phyloP scores from a whole-genome alignment of 2,329 filamentous ascomycete species.

The Endoconidiophora polonica region DNA sequence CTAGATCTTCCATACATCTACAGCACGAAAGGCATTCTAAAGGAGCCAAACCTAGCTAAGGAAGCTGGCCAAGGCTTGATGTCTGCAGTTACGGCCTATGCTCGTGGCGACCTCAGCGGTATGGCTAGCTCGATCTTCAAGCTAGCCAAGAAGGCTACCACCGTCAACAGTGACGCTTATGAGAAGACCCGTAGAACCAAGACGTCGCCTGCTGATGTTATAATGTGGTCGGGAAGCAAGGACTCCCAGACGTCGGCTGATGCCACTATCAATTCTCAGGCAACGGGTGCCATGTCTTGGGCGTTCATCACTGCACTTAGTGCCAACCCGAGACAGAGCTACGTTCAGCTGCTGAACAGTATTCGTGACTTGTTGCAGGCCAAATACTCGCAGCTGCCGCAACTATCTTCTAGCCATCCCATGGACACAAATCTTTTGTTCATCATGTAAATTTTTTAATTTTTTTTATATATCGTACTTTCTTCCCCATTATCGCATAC shows the following conservation, averaged over 20 bases:
- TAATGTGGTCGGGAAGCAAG: slow-evolving; percentile 88
- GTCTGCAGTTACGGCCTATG: slow-evolving; percentile 55
- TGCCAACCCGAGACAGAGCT: slow-evolving; percentile 82
- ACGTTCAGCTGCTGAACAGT: slow-evolving; percentile 75
- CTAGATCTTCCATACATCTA: slow-evolving; percentile 42
- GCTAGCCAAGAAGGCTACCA: slow-evolving; percentile 59
- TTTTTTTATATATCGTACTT: not conserved
- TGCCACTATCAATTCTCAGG: slow-evolving; percentile 63
- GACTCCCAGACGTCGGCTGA: slow-evolving; percentile 81
- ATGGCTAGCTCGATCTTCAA: slow-evolving; percentile 59
- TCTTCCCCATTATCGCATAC: not conserved
- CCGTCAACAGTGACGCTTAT: slow-evolving; percentile 49
- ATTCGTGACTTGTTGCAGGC: slow-evolving; percentile 68
- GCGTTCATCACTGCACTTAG: slow-evolving; percentile 73
- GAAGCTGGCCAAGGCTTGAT: slow-evolving; percentile 52
- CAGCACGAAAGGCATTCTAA: slow-evolving; percentile 53
- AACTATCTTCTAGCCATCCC: slow-evolving; percentile 81
- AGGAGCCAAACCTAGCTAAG: slow-evolving; percentile 56
- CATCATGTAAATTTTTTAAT: slow-evolving; percentile 33
- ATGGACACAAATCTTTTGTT: slow-evolving; percentile 51
- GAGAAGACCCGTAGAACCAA: slow-evolving; percentile 64
- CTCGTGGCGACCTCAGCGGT: slow-evolving; percentile 60
- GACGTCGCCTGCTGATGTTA: slow-evolving; percentile 74
- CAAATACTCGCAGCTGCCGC: slow-evolving; percentile 77
- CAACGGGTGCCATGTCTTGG: slow-evolving; percentile 86